A percentile compares a stretch with the other conserved stretches of the same genome.
These are phyloP conservation scores for Lentinula sp. DNA, from an alignment of 768 basidiomycete genomes.

Conservation along the genomic window DNA sequence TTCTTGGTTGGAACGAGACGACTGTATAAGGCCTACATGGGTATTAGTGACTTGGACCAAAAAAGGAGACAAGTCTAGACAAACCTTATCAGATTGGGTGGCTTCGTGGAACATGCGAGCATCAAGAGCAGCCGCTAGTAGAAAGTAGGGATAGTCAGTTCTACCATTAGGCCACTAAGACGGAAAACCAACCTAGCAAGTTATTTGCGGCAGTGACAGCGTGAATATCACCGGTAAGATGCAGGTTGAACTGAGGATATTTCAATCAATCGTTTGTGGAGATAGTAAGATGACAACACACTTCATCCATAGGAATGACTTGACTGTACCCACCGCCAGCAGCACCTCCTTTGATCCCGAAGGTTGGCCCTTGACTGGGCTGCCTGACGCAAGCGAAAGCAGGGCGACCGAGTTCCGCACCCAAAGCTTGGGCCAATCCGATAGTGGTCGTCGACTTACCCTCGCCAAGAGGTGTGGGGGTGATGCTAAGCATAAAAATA, in stretches of 20 bases:
- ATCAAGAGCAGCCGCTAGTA: slow-evolving; percentile 85
- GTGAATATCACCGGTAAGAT: slow-evolving; percentile 95
- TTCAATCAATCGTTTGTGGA: not conserved
- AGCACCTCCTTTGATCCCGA: slow-evolving; percentile 98
- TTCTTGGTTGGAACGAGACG: slow-evolving; percentile 92
- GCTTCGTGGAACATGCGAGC: slow-evolving; percentile 98
- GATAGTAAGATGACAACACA: slow-evolving; percentile 6
- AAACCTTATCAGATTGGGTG: slow-evolving; percentile 88
- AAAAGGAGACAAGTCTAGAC: not conserved
- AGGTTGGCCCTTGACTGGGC: slow-evolving; percentile 97
- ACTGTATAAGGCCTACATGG: slow-evolving; percentile 66
- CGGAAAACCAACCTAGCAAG: slow-evolving; percentile 58
- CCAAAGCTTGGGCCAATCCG: slow-evolving; percentile 92
- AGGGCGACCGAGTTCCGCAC: slow-evolving; percentile 88
- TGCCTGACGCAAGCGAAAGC: slow-evolving; percentile 97
- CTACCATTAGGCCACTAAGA: not conserved
- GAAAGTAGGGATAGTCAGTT: slow-evolving; percentile 6
- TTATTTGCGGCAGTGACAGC: slow-evolving; percentile 98
- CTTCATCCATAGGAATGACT: slow-evolving; percentile 95
- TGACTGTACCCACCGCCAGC: slow-evolving; percentile 98
- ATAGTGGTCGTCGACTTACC: slow-evolving; percentile 99
- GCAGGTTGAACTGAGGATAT: slow-evolving; percentile 76
- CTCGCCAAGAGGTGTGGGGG: slow-evolving; percentile 94
- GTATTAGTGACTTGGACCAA: not conserved
- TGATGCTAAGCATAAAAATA: slow-evolving; percentile 51